These are phyloP conservation scores for Komagataea norvegica DNA, from an alignment of 1,139 yeast species.

Conservation along the genomic window DNA sequence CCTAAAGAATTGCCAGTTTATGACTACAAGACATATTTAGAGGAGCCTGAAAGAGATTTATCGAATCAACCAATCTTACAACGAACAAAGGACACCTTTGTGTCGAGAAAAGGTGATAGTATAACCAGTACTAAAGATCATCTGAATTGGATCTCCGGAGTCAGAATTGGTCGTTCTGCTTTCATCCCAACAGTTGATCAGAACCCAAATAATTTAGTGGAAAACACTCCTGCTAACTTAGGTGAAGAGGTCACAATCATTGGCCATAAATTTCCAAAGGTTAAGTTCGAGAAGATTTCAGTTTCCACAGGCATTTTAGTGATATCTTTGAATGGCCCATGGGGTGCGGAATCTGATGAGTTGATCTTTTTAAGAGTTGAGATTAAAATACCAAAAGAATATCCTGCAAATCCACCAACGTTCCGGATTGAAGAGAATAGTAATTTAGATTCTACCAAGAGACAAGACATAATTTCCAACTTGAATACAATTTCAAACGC, in stretches of 20 bases:
- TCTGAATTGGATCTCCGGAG: slow-evolving; percentile 91
- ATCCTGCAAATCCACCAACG: slow-evolving; percentile 60
- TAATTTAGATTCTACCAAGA: slow-evolving; percentile 47
- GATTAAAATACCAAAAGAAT: slow-evolving; percentile 61
- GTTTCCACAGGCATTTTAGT: slow-evolving; percentile 81
- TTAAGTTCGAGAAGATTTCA: slow-evolving; percentile 79
- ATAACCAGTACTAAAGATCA: slow-evolving; percentile 49
- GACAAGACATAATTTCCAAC: slow-evolving; percentile 45
- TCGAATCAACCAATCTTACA: slow-evolving; percentile 20
- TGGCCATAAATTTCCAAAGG: slow-evolving; percentile 86
- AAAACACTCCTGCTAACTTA: slow-evolving; percentile 58
- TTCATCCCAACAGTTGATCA: slow-evolving; percentile 31
- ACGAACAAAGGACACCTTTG: slow-evolving; percentile 33
- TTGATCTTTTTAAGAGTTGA: slow-evolving; percentile 67
- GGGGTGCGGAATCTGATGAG: slow-evolving; percentile 49
- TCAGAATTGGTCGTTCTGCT: slow-evolving; percentile 60
- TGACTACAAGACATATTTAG: slow-evolving; percentile 45
- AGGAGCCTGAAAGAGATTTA: slow-evolving; percentile 39
- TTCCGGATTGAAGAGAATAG: slow-evolving; percentile 76
- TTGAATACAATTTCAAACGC: slow-evolving; percentile 53
- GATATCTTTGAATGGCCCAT: slow-evolving; percentile 75
- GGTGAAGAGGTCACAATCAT: slow-evolving; percentile 91
- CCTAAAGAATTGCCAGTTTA: slow-evolving; percentile 35
- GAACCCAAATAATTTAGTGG: slow-evolving; percentile 32
- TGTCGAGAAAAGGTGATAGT: slow-evolving; percentile 30